phyloP scores from a whole-genome alignment of 495 filamentous ascomycete genomes.

The Talaromyces ruber region DNA sequence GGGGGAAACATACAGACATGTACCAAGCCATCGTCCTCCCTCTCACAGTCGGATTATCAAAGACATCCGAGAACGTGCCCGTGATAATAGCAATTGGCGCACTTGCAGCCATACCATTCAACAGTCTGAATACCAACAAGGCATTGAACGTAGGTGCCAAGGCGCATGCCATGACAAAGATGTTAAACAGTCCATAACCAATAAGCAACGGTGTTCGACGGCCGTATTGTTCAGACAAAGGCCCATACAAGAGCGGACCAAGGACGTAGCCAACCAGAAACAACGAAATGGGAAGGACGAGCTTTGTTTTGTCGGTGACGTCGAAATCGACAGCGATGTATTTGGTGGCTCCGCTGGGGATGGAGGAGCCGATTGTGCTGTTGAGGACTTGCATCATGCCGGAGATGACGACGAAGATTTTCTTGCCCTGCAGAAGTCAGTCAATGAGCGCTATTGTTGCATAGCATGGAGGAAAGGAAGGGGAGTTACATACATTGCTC shows the following conservation, averaged over 20 bases:
- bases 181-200: conserved; percentile 53
- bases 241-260: conserved; percentile 57
- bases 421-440: conserved; percentile 31
- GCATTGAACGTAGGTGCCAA: conserved; percentile 54
- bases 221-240: conserved; percentile 62
- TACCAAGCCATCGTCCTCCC: conserved; percentile 63
- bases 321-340: conserved; percentile 50
- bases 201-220: conserved; percentile 47
- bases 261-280: conserved; percentile 62
- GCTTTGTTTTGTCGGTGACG: conserved; percentile 43
- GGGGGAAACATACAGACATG: conserved; percentile 46
- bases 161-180: conserved; percentile 62
- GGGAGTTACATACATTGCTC: conserved; percentile 15
- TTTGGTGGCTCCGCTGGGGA: conserved; percentile 55
- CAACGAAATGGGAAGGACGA: conserved; percentile 67
- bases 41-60: conserved; percentile 45
- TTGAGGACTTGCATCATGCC: conserved; percentile 61
- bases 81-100: conserved; percentile 61
- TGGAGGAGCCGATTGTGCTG: conserved; percentile 60
- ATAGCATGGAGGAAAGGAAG: not conserved
- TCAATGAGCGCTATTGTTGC: not conserved
- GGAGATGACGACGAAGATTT: conserved; percentile 44
- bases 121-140: conserved; percentile 57
- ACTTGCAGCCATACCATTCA: conserved; percentile 56
- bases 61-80: conserved; percentile 65